Evolutionary conservation across 495 filamentous ascomycete genomes (phyloP).

Genomic region (Darksidea phi): DNA sequence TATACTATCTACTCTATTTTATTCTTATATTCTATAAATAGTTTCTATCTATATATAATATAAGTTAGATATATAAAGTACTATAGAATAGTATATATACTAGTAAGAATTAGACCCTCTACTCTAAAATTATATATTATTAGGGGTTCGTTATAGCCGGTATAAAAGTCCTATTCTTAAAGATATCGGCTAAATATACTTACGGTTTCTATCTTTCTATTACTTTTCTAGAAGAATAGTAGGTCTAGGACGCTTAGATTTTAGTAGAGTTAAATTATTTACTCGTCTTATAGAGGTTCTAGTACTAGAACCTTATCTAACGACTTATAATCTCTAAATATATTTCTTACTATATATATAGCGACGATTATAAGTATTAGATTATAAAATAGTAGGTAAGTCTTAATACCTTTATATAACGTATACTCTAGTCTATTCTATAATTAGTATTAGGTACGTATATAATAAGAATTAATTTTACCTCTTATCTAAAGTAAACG

Average conservation of each 20-base stretch:
- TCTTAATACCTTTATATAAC: constrained; percentile 18
- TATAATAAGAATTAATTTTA: constrained; percentile 12
- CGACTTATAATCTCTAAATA: constrained; percentile 27
- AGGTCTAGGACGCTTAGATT: constrained; percentile 12
- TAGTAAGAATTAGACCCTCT: constrained; percentile 30
- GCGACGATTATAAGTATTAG: constrained; percentile 21
- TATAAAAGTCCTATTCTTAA: constrained; percentile 15
- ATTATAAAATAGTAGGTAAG: constrained; percentile 23
- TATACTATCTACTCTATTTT: constrained; percentile 28
- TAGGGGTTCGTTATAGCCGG: constrained; percentile 20
- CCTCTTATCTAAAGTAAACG: constrained; percentile 17
- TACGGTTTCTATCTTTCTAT: constrained; percentile 19
- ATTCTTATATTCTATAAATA: constrained; percentile 35
- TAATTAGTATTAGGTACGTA: constrained; percentile 1
- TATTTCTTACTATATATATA: constrained; percentile 18
- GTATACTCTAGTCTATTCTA: not conserved
- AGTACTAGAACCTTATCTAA: constrained; percentile 30
- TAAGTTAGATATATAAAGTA: constrained; percentile 19
- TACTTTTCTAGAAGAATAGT: constrained; percentile 21
- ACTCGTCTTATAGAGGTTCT: constrained; percentile 24
- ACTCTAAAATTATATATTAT: constrained; percentile 34
- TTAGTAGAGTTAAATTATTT: constrained; percentile 24
- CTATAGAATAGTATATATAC: constrained; percentile 25
- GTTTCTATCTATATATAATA: constrained; percentile 31
- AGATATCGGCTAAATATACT: constrained; percentile 17